These are phyloP conservation scores for Raffaelea deltoideospora DNA, from an alignment of 2,329 filamentous ascomycete species.

Conservation along the genomic window DNA sequence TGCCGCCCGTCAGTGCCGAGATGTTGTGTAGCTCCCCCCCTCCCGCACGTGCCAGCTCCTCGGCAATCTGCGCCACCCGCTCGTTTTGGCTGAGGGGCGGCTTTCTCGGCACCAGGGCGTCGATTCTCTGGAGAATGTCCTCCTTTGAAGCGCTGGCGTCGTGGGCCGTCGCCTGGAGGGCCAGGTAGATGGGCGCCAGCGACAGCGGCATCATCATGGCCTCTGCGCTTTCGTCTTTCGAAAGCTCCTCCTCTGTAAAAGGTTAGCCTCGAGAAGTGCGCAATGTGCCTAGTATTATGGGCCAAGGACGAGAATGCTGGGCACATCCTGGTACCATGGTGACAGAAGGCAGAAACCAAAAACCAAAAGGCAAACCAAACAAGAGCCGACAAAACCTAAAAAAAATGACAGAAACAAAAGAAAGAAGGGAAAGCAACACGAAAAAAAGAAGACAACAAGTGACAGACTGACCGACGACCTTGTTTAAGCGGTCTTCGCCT, in stretches of 20 bases:
- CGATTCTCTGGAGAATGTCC: slow-evolving; percentile 35
- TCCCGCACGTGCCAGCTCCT: slow-evolving; percentile 60
- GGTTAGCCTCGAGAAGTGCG: no score
- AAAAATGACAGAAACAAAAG: neutral
- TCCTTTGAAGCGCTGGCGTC: slow-evolving; percentile 27
- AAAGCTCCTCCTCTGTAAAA: slow-evolving; percentile 34
- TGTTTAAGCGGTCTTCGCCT: slow-evolving; percentile 29
- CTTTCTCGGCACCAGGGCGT: slow-evolving; percentile 22
- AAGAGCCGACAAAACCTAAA: no score
- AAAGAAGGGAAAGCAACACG: no score
- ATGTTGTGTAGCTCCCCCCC: slow-evolving; percentile 89
- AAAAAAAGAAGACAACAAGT: no score
- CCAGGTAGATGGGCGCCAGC: slow-evolving; percentile 54
- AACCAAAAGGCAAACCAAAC: no score
- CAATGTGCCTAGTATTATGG: no score
- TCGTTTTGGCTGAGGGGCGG: slow-evolving; percentile 31
- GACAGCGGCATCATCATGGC: slow-evolving; percentile 37
- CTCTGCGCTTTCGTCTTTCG: slow-evolving; percentile 36
- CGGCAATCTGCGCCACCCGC: slow-evolving; percentile 36
- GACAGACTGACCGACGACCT: slow-evolving; percentile 35
- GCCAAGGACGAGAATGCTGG: no score
- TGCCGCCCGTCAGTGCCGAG: slow-evolving; percentile 71
- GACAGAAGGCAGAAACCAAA: no score
- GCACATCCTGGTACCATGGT: no score
- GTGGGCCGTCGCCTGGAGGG: slow-evolving; percentile 40